Evolutionary conservation across 2,329 filamentous ascomycete genomes (phyloP), one percentile per base, ranked within the genome.

Genomic region (Bipolaris gigantea): DNA sequence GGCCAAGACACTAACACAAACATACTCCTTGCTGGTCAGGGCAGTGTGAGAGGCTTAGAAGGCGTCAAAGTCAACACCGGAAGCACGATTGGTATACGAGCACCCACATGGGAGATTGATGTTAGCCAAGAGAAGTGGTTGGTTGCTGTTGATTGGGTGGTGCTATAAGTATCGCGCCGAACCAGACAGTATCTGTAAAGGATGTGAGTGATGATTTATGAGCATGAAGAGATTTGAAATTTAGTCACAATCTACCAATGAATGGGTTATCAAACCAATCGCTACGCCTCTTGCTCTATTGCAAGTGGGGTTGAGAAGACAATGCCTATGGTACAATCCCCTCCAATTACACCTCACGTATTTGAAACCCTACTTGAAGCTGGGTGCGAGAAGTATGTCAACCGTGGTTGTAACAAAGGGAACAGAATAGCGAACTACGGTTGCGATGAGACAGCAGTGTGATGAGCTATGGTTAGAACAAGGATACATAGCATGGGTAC

Each of bases 131-230:
- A 63, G 46, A 70, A 36, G 32, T 78, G 76, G 74, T 55, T 64
- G 11, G 71, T 79, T 15, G 77, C 67, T 42, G 75, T 77, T 19
- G 76, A 79, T 47, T 80, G 78, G 77, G 54, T 61, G 16, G 49
- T 70, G 33, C 23, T 69, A 6, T 66, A 50, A 62, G 48, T n/a
- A 50, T 10, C 3, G 18, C 3, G 3, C 13, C 16, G 6, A 39
- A 16, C 4, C 18, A 41, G 16, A 33, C n/a, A 30, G 19, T 8
- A 30, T 33, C 25, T 36, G 53, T 40, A 58, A 58, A 57, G 16
- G 33, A 49, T 49, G 55, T 50, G 52, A 53, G 4, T 52, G 19
- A 63, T 32, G 53, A 59, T 2, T n/a, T 38, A 53, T 16, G 39
- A 55, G n/a, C 13, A 27, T n/a, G 19, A 13, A 42, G 16, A 15